Conservation (phyloP, 345 rosid species). For the Linum trigynum region DNA sequence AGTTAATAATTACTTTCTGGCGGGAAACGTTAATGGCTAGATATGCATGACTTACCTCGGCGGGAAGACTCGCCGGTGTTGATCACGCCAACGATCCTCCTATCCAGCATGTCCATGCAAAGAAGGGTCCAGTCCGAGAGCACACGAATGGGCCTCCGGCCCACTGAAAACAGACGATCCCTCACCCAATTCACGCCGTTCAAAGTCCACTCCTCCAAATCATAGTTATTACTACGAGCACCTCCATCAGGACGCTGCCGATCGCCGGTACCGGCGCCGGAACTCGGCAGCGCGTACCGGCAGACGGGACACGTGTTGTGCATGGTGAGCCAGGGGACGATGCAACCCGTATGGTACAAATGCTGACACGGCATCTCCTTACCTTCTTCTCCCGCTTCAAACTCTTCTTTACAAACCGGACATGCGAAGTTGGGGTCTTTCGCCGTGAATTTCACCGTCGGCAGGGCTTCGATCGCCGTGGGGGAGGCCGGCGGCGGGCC, state of each 20-base stretch:
- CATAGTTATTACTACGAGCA: conserved; percentile 10
- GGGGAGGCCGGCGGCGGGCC: not conserved
- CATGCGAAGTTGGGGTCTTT: conserved; percentile 9
- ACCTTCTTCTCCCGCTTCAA: conserved; percentile 39
- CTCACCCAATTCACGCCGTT: conserved; percentile 22
- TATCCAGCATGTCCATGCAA: conserved; percentile 13
- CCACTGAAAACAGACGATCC: conserved; percentile 15
- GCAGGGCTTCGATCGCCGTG: not conserved
- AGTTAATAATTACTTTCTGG: not conserved
- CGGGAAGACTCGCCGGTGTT: not conserved
- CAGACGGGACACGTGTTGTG: conserved; percentile 76
- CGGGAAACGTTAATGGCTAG: not conserved
- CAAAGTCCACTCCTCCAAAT: conserved; percentile 16
- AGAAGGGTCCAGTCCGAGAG: conserved; percentile 28
- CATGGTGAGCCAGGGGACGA: conserved; percentile 59
- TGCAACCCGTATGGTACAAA: conserved; percentile 58
- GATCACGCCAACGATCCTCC: not conserved
- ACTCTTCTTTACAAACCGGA: conserved; percentile 73
- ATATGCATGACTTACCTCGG: conserved; percentile 16
- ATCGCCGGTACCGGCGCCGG: not conserved
- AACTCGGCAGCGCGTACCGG: conserved; percentile 30
- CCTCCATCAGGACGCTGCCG: not conserved
- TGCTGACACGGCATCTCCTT: conserved; percentile 62
- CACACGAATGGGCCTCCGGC: conserved; percentile 25
- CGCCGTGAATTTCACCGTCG: not conserved